phyloP scores from a whole-genome alignment of 2,329 filamentous ascomycete species.

The Colletotrichum ledebouriae region DNA sequence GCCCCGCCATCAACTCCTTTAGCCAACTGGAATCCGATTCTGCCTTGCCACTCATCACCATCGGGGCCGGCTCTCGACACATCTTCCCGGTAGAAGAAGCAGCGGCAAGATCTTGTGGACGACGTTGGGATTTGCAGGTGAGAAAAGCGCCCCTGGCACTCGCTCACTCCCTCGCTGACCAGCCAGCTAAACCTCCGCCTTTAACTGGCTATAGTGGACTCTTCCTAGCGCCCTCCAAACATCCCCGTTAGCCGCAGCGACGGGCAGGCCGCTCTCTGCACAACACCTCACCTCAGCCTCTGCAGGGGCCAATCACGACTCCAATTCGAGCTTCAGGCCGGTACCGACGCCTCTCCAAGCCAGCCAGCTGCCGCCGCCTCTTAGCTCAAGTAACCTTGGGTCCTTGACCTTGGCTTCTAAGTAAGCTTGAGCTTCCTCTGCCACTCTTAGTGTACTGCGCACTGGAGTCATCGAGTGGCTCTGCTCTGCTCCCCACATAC shows the following conservation, averaged over 20 bases:
- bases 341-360: not conserved
- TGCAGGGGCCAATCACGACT: constrained; percentile 30
- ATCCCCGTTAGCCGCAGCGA: constrained; percentile 33
- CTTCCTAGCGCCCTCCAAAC: constrained; percentile 36
- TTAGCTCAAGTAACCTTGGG: too few species aligned
- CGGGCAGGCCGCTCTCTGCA: constrained; percentile 39
- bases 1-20: too few species aligned
- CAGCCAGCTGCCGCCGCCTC: too few species aligned
- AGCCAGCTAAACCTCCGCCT: not conserved
- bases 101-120: constrained; percentile 36
- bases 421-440: too few species aligned
- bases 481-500: constrained; percentile 16
- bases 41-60: constrained; percentile 33
- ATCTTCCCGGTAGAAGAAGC: constrained; percentile 33
- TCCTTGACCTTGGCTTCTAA: too few species aligned
- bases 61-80: constrained; percentile 23
- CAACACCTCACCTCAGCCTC: constrained; percentile 39
- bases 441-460: too few species aligned
- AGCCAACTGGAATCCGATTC: too few species aligned
- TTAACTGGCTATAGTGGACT: constrained; percentile 32
- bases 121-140: constrained; percentile 37
- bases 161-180: not conserved
- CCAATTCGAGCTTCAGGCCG: constrained; percentile 15
- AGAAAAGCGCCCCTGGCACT: constrained; percentile 27
- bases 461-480: constrained; percentile 9